Base-by-base conservation (phyloP, 208 protist species). In the Leishmania martiniquensis region DNA sequence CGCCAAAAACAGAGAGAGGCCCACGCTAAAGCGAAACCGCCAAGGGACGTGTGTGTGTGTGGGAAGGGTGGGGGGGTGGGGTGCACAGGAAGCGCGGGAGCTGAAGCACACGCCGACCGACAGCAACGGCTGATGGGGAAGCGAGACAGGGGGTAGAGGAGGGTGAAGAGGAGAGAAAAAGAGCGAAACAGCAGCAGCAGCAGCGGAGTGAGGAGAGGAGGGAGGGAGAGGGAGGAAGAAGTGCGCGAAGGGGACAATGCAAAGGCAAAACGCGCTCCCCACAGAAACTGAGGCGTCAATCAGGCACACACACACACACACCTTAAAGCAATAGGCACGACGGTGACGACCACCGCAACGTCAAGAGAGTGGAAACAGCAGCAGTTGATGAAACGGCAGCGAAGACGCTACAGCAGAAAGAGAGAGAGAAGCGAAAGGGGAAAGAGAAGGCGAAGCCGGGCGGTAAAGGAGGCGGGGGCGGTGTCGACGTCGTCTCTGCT, bases 151-250 rank as follows among this genome's bases (percentile, higher is more conserved):
- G 9, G 39, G 47, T 25, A 37, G 51, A 62, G 3, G 17, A 13
- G 47, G 71, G 45, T 32, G 37, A 15, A 72, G 25, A 71, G 2
- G 42, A 57, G 32, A 29, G 32, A 62, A 29, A 54, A 29, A 72
- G 67, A 37, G 22, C 25, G 10, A 55, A 34, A 39, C 25, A 55
- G 67, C 67, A 72, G 67, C 47, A 55, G 67, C 67, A 68, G 63
- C 63, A 68, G 63, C 63, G 63, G 63, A 49, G 34, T 68, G 63
- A 6, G 17, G 34, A 22, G 7, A 45, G 39, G 39, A 2, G 39
- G 7, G 39, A 20, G 39, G 22, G 39, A 13, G 32, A 25, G 0
- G 32, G 17, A 32, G 25, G 17, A n/a, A 3, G 47, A 51, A 51
- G n/a, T n/a, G n/a, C n/a, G n/a, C n/a, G n/a, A n/a, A n/a, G n/a